These are phyloP conservation scores for Bryum argenteum DNA, from an alignment of 225 moss, liverwort and hornwort species.

Conservation along the genomic window DNA sequence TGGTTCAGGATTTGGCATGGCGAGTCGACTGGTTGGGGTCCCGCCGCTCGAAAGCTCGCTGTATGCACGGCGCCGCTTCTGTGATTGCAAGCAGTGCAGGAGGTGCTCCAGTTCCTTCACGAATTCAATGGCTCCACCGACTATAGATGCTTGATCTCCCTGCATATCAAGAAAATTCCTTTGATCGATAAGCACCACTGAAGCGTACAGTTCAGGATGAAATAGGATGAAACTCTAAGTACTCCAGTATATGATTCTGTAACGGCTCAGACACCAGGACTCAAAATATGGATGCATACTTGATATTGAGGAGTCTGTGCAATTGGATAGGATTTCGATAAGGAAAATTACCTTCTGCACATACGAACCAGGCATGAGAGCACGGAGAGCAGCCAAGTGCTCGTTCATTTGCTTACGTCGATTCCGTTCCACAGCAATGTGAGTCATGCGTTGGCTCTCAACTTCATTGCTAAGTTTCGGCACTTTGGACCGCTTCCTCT, in stretches of 20 bases:
- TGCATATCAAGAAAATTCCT: too few relatives aligned
- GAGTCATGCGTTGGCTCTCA: constrained; percentile 64
- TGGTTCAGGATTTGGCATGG: constrained; percentile 32
- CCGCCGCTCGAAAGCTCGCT: constrained; percentile 32
- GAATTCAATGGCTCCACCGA: constrained; percentile 77
- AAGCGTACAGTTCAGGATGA: too few relatives aligned
- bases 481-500: constrained; percentile 45
- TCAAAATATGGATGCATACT: too few relatives aligned
- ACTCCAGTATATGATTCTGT: too few relatives aligned
- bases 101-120: constrained; percentile 71
- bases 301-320: too few relatives aligned
- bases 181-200: too few relatives aligned
- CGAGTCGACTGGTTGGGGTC: constrained; percentile 35
- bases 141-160: constrained; percentile 85
- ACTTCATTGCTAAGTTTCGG: constrained; percentile 39
- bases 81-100: constrained; percentile 57
- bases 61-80: constrained; percentile 47
- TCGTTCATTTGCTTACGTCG: constrained; percentile 84
- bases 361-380: constrained; percentile 67
- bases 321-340: neutral
- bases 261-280: too few relatives aligned
- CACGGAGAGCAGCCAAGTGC: constrained; percentile 60
- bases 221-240: neutral
- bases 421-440: constrained; percentile 82
- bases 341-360: constrained; percentile 63